Conservation (phyloP, 1,284 basidiomycete genomes). For the Albatrellus sp. region DNA sequence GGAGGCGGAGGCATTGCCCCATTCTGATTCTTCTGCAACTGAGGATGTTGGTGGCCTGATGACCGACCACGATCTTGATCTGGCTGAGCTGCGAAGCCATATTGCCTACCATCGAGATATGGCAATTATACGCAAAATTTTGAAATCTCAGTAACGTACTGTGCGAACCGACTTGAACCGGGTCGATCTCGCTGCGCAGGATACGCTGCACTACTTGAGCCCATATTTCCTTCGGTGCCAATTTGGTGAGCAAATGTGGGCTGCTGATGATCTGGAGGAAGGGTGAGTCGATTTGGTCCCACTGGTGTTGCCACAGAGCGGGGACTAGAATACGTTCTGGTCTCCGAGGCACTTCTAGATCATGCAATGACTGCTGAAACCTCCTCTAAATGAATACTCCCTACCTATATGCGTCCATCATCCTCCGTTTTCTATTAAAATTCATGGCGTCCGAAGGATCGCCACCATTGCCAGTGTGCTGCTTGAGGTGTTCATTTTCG, state of each 20-base stretch:
- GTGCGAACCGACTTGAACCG: constrained; percentile 32
- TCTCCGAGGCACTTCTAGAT: constrained; percentile 14
- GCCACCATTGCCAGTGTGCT: constrained; percentile 17
- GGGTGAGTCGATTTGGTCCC: constrained; percentile 45
- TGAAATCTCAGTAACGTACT: constrained; percentile 23
- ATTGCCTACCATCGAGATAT: constrained; percentile 31
- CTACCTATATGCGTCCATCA: constrained; percentile 35
- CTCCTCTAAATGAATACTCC: constrained; percentile 9
- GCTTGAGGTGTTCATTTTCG: constrained; percentile 37
- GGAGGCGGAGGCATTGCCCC: constrained; percentile 11
- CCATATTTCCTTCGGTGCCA: constrained; percentile 3
- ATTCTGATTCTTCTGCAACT: neutral
- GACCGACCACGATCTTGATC: constrained; percentile 14
- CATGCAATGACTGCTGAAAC: neutral
- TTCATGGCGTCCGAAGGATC: constrained; percentile 30
- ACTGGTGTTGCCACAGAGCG: constrained; percentile 34
- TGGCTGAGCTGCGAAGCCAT: constrained; percentile 35
- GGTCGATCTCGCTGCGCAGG: constrained; percentile 19
- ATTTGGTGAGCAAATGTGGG: constrained; percentile 28
- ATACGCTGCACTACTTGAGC: neutral
- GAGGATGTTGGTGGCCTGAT: constrained; percentile 18
- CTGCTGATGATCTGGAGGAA: constrained; percentile 38
- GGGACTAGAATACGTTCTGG: constrained; percentile 42
- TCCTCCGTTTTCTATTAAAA: constrained; percentile 52
- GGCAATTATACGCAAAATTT: constrained; percentile 1